Conservation (phyloP, 345 rosid genomes). For the Iberis pinnata region DNA sequence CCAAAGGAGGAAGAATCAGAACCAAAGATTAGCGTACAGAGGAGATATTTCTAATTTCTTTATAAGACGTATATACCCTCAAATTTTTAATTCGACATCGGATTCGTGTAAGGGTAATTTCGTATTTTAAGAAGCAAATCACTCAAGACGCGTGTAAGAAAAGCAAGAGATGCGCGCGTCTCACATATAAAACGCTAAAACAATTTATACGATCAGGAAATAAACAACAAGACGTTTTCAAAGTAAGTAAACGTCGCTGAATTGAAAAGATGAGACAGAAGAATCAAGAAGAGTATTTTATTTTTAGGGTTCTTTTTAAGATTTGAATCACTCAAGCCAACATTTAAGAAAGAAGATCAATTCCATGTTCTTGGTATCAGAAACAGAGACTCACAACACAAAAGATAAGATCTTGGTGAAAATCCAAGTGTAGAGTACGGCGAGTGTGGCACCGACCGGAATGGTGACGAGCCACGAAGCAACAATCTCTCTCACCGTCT, state of each 20-base stretch:
- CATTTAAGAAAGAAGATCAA: constrained; percentile 4
- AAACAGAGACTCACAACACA: constrained; percentile 38
- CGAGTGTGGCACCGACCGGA: constrained; percentile 78
- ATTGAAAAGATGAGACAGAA: too few species aligned
- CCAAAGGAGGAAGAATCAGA: constrained; percentile 13
- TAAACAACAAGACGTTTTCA: too few species aligned
- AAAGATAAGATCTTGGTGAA: constrained; percentile 67
- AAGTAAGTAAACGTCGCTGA: too few species aligned
- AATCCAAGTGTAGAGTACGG: constrained; percentile 83
- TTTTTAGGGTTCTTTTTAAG: too few species aligned
- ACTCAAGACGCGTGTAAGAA: constrained; percentile 44
- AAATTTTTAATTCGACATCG: not conserved
- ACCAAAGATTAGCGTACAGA: constrained; percentile 7
- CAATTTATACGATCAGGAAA: not conserved
- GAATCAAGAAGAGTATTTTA: too few species aligned
- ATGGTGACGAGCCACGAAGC: constrained; percentile 86
- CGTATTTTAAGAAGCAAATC: constrained; percentile 12
- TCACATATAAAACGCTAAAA: too few species aligned
- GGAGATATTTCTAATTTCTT: constrained; percentile 29
- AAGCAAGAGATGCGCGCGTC: constrained; percentile 29
- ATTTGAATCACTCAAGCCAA: too few species aligned
- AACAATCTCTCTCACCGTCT: constrained; percentile 84
- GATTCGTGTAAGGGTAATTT: constrained; percentile 27
- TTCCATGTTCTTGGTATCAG: constrained; percentile 19
- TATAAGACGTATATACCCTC: constrained; percentile 25